A percentile compares a stretch with the other conserved stretches of the same genome.
phyloP scores from a whole-genome alignment of 164 flowering plant genomes.

The Kalanchoe fedtschenkoi region DNA sequence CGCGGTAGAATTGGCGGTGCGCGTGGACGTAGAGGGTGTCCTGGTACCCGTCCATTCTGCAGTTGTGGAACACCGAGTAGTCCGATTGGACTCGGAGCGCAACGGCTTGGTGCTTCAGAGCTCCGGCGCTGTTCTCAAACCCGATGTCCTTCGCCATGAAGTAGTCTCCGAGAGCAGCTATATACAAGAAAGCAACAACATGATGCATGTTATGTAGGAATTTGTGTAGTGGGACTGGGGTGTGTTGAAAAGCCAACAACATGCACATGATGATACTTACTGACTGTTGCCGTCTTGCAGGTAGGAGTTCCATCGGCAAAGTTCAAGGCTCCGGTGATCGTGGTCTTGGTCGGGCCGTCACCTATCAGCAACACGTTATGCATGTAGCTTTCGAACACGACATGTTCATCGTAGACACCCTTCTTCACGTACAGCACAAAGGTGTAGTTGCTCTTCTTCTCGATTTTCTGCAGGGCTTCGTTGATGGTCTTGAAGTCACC shows the following conservation, averaged over 20 bases:
- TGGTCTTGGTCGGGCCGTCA: constrained; percentile 70
- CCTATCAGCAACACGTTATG: constrained; percentile 53
- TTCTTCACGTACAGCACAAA: constrained; percentile 54
- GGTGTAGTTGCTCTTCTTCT: constrained; percentile 19
- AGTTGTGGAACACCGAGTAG: constrained; percentile 49
- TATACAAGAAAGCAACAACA: not conserved
- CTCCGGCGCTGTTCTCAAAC: constrained; percentile 71
- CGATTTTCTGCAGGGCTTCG: constrained; percentile 37
- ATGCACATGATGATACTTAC: no score
- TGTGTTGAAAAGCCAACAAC: not conserved
- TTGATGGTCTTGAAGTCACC: constrained; percentile 47
- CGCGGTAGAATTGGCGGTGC: constrained; percentile 73
- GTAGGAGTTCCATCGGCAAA: constrained; percentile 38
- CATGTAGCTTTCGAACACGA: constrained; percentile 24
- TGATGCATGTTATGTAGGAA: not conserved
- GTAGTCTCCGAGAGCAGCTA: constrained; percentile 35
- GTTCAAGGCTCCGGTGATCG: constrained; percentile 47
- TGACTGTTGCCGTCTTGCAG: constrained; percentile 50
- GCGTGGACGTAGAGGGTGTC: constrained; percentile 62
- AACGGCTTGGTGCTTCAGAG: constrained; percentile 59
- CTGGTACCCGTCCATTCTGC: constrained; percentile 63
- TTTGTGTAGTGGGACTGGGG: not conserved
- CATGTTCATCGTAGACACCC: constrained; percentile 57
- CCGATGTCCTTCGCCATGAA: constrained; percentile 72
- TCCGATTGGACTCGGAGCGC: constrained; percentile 55